These are phyloP conservation scores for Zygosaccharomyces kombuchaensis DNA, from an alignment of 805 yeast genomes.

Conservation along the genomic window DNA sequence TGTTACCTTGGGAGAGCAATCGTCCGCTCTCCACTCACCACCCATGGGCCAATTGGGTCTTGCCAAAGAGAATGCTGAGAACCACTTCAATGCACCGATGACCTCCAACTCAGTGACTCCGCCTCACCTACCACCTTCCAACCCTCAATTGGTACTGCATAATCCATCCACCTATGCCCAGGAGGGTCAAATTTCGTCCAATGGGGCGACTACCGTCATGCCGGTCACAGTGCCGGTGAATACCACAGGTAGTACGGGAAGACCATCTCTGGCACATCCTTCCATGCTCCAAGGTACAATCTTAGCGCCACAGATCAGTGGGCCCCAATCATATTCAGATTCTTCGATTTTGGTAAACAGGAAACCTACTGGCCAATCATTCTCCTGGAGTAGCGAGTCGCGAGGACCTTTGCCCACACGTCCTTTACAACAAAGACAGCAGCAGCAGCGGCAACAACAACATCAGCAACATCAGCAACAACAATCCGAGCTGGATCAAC, in stretches of 20 bases:
- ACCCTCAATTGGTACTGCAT: constrained; percentile 16
- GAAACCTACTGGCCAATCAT: constrained; percentile 7
- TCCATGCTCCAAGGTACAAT: constrained; percentile 6
- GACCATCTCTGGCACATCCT: constrained; percentile 2
- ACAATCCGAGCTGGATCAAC: constrained; percentile 18
- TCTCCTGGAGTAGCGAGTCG: constrained; percentile 10
- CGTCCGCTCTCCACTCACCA: neutral
- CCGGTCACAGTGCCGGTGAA: constrained; percentile 5
- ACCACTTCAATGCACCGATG: neutral
- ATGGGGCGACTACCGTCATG: constrained; percentile 3
- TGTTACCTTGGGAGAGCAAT: constrained; percentile 1
- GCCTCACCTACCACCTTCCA: neutral
- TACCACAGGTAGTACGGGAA: constrained; percentile 1
- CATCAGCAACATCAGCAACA: constrained; percentile 12
- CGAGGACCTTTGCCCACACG: neutral
- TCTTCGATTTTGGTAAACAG: neutral
- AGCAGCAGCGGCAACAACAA: constrained; percentile 4
- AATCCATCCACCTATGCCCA: constrained; percentile 19
- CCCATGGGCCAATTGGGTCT: neutral
- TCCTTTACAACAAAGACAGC: constrained; percentile 4
- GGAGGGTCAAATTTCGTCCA: constrained; percentile 8
- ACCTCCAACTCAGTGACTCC: neutral
- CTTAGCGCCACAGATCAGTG: constrained; percentile 7
- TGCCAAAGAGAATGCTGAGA: neutral
- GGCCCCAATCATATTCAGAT: neutral